Conservation (phyloP, 140 eudicot species). For the Cichorium intybus region DNA sequence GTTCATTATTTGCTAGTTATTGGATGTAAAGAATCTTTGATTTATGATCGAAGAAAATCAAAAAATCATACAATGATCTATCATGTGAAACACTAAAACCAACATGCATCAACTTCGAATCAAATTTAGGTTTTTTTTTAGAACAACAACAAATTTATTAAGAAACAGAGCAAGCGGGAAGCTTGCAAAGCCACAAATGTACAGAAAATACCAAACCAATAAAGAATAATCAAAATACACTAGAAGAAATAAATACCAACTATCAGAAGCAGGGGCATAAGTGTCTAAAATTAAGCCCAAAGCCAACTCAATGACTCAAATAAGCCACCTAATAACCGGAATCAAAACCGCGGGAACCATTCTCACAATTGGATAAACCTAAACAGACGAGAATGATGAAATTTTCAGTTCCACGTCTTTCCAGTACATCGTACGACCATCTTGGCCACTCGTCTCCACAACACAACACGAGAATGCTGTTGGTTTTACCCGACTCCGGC, state of each 20-base stretch:
- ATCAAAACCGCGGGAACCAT: too few species aligned
- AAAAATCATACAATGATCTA: not conserved
- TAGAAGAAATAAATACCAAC: too few species aligned
- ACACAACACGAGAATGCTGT: slow-evolving; percentile 57
- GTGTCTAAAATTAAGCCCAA: too few species aligned
- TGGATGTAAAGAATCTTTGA: not conserved
- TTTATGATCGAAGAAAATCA: not conserved
- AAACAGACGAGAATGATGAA: slow-evolving; percentile 62
- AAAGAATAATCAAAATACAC: too few species aligned
- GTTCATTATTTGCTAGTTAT: slow-evolving; percentile 13
- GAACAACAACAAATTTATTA: too few species aligned
- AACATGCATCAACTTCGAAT: slow-evolving; percentile 70
- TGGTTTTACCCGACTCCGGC: too few species aligned
- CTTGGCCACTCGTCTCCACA: slow-evolving; percentile 83
- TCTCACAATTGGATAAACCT: slow-evolving; percentile 92
- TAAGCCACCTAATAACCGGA: slow-evolving; percentile 89
- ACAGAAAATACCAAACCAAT: too few species aligned
- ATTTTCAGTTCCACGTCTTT: slow-evolving; percentile 54
- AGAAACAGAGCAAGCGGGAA: too few species aligned
- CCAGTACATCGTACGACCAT: slow-evolving; percentile 74
- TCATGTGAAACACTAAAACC: slow-evolving; percentile 10
- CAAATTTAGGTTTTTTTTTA: slow-evolving; percentile 72
- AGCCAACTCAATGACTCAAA: slow-evolving; percentile 79
- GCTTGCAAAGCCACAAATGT: too few species aligned
- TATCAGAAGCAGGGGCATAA: too few species aligned